Evolutionary conservation across 139 green algal species (phyloP).

Genomic region (Limnomonas spitsbergensis): DNA sequence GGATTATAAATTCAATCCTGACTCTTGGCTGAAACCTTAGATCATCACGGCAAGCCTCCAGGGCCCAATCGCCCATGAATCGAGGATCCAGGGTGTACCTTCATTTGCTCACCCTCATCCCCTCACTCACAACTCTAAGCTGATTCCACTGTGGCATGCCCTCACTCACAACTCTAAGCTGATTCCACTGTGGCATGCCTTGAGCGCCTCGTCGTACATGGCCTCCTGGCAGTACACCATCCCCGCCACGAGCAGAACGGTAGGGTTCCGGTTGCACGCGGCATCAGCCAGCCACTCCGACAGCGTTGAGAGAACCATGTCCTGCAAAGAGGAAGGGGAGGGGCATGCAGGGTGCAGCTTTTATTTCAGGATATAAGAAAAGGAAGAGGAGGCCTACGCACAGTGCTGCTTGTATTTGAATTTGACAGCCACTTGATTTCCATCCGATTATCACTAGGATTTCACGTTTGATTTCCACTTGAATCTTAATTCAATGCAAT

Average conservation of each 20-base stretch:
- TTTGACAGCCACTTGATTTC: no score
- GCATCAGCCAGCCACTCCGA: constrained; percentile 75
- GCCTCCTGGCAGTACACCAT: constrained; percentile 75
- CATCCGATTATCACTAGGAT: no score
- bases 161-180: constrained; percentile 3
- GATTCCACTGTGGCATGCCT: constrained; percentile 64
- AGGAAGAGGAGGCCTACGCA: no score
- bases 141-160: background rate
- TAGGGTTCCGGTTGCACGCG: constrained; percentile 68
- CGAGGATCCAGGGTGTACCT: background rate
- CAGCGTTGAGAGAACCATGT: constrained; percentile 59
- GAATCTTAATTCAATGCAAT: no score
- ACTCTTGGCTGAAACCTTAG: no score
- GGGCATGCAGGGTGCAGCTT: no score
- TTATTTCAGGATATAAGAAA: no score
- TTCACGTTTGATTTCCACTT: no score
- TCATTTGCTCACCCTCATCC: background rate
- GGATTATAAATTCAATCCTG: no score
- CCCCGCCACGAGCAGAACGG: constrained; percentile 75
- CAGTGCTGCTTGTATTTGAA: no score
- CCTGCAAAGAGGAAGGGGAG: constrained; percentile 39
- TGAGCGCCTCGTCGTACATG: constrained; percentile 92
- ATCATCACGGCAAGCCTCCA: background rate
- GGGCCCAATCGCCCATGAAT: background rate
- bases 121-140: constrained; percentile 1